Evolutionary conservation across 768 basidiomycete species (phyloP).

Genomic region (Auriculariales sp.): DNA sequence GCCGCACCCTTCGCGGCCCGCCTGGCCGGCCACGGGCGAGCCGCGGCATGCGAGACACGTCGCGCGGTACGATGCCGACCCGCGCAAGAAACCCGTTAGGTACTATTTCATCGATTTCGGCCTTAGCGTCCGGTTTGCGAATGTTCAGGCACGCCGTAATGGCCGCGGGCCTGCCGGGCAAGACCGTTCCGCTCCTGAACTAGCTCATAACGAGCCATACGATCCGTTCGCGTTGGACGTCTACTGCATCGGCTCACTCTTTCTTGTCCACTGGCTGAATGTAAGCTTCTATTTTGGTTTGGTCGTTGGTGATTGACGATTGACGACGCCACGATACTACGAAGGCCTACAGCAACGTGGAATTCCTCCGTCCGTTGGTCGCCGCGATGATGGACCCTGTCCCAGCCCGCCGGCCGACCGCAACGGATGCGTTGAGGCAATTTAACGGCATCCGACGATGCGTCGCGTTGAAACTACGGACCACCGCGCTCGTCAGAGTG

Average conservation of each 20-base stretch:
- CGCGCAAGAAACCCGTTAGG: conserved; percentile 18
- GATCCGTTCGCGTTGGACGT: conserved; percentile 6
- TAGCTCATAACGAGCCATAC: neutral
- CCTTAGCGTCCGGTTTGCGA: conserved; percentile 9
- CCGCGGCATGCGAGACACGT: neutral
- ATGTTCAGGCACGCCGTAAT: conserved; percentile 5
- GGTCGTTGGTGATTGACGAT: no score
- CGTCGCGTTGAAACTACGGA: neutral
- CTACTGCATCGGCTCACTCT: conserved; percentile 4
- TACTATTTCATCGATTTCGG: conserved; percentile 27
- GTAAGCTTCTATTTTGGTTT: no score
- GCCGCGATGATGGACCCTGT: conserved; percentile 13
- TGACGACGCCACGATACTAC: neutral
- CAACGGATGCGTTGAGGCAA: conserved; percentile 8
- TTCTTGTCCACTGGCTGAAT: conserved; percentile 2
- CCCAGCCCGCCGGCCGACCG: conserved; percentile 14
- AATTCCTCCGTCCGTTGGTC: conserved; percentile 15
- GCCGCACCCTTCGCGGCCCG: conserved; percentile 3
- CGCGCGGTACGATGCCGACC: neutral
- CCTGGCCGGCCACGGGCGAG: neutral
- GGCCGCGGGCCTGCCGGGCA: neutral
- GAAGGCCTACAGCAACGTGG: conserved; percentile 12
- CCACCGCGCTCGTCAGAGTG: neutral
- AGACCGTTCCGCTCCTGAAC: neutral
- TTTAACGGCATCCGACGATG: conserved; percentile 5